Evolutionary conservation across 257 asterid species (phyloP), one percentile per base, ranked within the genome.

Genomic region (Buddleja alternifolia): DNA sequence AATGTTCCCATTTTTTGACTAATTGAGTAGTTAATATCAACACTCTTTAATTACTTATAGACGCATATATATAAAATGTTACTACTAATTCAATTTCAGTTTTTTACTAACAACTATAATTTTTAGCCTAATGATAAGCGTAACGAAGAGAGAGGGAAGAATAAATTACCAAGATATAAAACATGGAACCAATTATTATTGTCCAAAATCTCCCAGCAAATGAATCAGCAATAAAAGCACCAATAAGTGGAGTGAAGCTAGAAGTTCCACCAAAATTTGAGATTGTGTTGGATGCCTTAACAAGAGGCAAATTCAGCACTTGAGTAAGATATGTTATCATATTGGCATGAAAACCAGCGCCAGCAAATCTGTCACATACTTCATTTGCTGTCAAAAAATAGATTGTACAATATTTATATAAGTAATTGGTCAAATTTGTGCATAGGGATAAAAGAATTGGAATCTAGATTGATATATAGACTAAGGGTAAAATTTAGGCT

Each of bases 141-240:
- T 20, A 50, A 39, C n/a, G n/a, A 20, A 40, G 39, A 21, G 20
- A 29, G 51, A 29, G 70, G 23, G 36, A 36, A 19, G 47, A 17
- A 51, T 58, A 9, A 39, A 67, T n/a, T 39, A 85, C 96, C 96
- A 89, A 54, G 48, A 80, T 71, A 73, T 90, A 88, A 55, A 90
- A 69, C 8, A 84, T 67, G 79, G 97, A 83, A 5, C 87, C 94
- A 8, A 78, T 47, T 8, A 84, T 21, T 64, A 92, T 90, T 0
- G 97, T 92, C 95, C 90, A 83, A 60, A 81, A 90, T n/a, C 97
- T 80, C 1, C 96, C 96, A 0, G 85, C 88, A 14, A 81, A 83
- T 1, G 96, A 82, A 60, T 90, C 97, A 0, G 97, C 97, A 7
- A 90, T 73, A 51, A 87, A 71, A 21, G 95, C 95, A 4, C 98